A percentile compares a stretch with the other conserved stretches of the same genome.
These are phyloP conservation scores for Candida wancherniae DNA, from an alignment of 805 yeast species.

Conservation along the genomic window DNA sequence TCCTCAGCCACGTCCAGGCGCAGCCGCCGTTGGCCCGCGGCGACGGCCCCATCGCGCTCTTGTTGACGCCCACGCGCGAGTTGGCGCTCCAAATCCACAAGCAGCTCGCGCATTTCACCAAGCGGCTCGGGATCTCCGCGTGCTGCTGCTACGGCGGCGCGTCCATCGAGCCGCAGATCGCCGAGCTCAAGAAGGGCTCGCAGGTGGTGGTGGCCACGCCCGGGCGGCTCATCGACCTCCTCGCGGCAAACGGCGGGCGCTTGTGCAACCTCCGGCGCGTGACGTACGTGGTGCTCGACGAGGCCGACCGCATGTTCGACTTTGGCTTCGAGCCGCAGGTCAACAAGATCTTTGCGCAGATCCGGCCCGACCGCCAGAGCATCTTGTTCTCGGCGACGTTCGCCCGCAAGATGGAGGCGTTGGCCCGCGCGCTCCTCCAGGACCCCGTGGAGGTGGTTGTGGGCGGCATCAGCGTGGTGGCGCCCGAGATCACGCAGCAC, in stretches of 20 bases:
- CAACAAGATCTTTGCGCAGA: constrained; percentile 65
- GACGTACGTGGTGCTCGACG: constrained; percentile 86
- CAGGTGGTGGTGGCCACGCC: constrained; percentile 91
- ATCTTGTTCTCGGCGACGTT: constrained; percentile 93
- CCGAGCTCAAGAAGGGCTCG: constrained; percentile 69
- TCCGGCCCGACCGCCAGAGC: constrained; percentile 84
- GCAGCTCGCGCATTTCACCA: constrained; percentile 58
- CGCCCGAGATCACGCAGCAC: constrained; percentile 70
- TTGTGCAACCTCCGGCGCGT: constrained; percentile 63
- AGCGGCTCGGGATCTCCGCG: constrained; percentile 45
- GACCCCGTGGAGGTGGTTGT: constrained; percentile 73
- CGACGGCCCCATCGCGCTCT: constrained; percentile 72
- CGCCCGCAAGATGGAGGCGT: constrained; percentile 69
- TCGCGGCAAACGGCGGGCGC: constrained; percentile 79
- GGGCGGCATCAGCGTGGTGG: constrained; percentile 77
- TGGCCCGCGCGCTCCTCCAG: constrained; percentile 61
- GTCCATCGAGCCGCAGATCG: constrained; percentile 74
- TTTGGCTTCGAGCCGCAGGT: constrained; percentile 97
- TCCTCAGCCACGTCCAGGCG: constrained; percentile 77
- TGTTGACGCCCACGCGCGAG: constrained; percentile 91
- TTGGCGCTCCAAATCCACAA: constrained; percentile 77
- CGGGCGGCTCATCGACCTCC: constrained; percentile 84
- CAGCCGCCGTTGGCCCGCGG: constrained; percentile 52
- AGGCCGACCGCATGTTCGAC: constrained; percentile 95
- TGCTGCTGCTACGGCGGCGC: constrained; percentile 92